These are phyloP conservation scores for Aspergillus affinis DNA, from an alignment of 495 filamentous ascomycete genomes.

Conservation along the genomic window DNA sequence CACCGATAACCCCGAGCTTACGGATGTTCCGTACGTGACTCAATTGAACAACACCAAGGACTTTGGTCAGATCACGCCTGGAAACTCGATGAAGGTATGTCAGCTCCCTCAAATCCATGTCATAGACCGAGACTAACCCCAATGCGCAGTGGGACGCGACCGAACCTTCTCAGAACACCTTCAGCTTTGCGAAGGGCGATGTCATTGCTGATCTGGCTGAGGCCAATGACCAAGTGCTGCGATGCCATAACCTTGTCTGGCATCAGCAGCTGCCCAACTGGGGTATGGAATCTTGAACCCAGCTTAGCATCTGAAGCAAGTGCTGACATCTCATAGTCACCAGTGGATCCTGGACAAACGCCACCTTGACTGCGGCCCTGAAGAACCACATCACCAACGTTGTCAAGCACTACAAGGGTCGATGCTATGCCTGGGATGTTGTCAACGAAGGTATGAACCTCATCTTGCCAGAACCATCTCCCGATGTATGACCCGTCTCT, in stretches of 20 bases:
- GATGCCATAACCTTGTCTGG: conserved; percentile 65
- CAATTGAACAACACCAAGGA: conserved; percentile 49
- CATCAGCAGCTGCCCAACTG: conserved; percentile 59
- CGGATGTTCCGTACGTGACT: conserved; percentile 48
- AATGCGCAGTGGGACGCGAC: conserved; percentile 46
- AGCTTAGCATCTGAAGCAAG: not conserved
- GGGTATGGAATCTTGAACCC: conserved; percentile 33
- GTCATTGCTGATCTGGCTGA: conserved; percentile 50
- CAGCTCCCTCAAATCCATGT: conserved; percentile 5
- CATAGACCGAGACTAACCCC: conserved; percentile 6
- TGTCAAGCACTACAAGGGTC: conserved; percentile 55
- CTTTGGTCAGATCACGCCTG: conserved; percentile 59
- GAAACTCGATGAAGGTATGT: conserved; percentile 55
- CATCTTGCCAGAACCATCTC: not conserved
- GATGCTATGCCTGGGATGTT: conserved; percentile 49
- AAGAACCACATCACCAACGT: conserved; percentile 54
- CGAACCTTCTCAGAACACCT: conserved; percentile 48
- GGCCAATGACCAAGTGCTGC: conserved; percentile 52
- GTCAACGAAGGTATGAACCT: conserved; percentile 36
- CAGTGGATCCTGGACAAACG: conserved; percentile 53
- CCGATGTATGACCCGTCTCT: not conserved
- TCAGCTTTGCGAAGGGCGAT: conserved; percentile 52
- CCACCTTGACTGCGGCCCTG: conserved; percentile 49
- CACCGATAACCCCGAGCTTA: conserved; percentile 54
- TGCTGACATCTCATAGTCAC: conserved; percentile 37